These are phyloP conservation scores for Zea mays DNA, from an alignment of 176 grass and related monocot species.

Conservation along the genomic window Zm-B73-REFERENCE-NAM-5.0 NC_050099.1:210648501-210649000, in stretches of 20 bases:
- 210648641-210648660: conserved; percentile 65
- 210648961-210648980: conserved; percentile 56
- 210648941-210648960: conserved; percentile 46
- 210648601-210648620: conserved; percentile 58
- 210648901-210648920: conserved; percentile 47
- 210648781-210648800: conserved; percentile 42
- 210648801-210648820: conserved; percentile 50
- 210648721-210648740: conserved; percentile 41
- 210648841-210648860: conserved; percentile 46
- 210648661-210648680: conserved; percentile 57
- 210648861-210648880: conserved; percentile 56
- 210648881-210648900: conserved; percentile 47
- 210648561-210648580: conserved; percentile 63
- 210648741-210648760: conserved; percentile 20
- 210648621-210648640: conserved; percentile 49
- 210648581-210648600: conserved; percentile 53
- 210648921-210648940: conserved; percentile 49
- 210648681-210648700: conserved; percentile 59
- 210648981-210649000: conserved; percentile 47
- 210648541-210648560: conserved; percentile 65
- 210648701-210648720: conserved; percentile 53
- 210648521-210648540: conserved; percentile 54
- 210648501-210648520: conserved; percentile 50
- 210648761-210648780: conserved; percentile 41
- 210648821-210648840: conserved; percentile 30